These are phyloP conservation scores for Drechmeria coniospora DNA, from an alignment of 2,329 filamentous ascomycete genomes.

Conservation along the genomic window DNA sequence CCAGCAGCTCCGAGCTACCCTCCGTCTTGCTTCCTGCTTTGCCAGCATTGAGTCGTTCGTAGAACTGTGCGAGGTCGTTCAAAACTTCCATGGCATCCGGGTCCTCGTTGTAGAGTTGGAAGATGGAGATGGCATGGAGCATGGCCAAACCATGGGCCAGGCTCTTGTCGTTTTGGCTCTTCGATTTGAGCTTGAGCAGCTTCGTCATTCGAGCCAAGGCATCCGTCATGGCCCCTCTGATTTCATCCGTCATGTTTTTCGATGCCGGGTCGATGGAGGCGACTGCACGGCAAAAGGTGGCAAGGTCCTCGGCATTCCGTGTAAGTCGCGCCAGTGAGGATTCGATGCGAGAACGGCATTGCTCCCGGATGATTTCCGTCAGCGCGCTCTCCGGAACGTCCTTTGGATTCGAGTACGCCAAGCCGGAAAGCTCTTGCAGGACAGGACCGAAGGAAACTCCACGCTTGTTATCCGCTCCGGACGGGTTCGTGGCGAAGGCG, in stretches of 20 bases:
- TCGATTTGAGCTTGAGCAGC: constrained; percentile 27
- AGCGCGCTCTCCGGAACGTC: constrained; percentile 26
- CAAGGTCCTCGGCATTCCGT: constrained; percentile 35
- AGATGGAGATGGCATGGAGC: constrained; percentile 67
- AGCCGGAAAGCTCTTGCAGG: constrained; percentile 35
- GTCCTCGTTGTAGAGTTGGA: constrained; percentile 84
- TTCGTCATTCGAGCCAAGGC: constrained; percentile 37
- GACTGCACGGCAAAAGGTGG: constrained; percentile 37
- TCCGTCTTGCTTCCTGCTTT: constrained; percentile 30
- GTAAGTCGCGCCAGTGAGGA: constrained; percentile 43
- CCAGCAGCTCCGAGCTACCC: constrained; percentile 53
- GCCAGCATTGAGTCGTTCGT: constrained; percentile 44
- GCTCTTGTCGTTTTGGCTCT: constrained; percentile 19
- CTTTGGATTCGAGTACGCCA: constrained; percentile 37
- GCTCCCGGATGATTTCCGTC: constrained; percentile 35
- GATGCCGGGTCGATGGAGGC: constrained; percentile 35
- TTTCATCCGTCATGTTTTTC: constrained; percentile 38
- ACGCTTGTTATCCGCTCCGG: constrained; percentile 13
- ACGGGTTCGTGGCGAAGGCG: constrained; percentile 13
- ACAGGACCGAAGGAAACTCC: constrained; percentile 19
- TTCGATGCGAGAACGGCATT: constrained; percentile 40
- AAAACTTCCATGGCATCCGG: constrained; percentile 71
- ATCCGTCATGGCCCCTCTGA: constrained; percentile 34
- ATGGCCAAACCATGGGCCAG: constrained; percentile 54
- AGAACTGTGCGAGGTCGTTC: constrained; percentile 65